Base-by-base conservation (phyloP, 2,329 filamentous ascomycete species). In the Pseudocercospora cruenta region DNA sequence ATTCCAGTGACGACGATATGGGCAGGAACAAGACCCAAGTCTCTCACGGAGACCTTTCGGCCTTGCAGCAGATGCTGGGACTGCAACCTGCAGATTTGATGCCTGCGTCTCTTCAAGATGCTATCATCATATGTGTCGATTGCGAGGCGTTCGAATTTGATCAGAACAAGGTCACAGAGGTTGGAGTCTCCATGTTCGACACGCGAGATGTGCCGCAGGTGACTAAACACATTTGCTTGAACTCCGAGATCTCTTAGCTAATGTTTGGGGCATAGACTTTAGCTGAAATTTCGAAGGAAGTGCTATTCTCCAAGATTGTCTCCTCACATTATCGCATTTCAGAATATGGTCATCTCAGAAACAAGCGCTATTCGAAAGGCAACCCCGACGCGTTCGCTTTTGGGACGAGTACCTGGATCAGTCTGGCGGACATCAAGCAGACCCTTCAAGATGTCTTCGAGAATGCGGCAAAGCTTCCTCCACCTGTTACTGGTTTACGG, bases 151-250 rank as follows among this genome's bases (percentile, higher is more conserved):
- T 90, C 65, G 95, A 99, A 77, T 79, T 81, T 22, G 83, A 86
- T 58, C 86, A 88, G 12, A 81, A 84, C 33, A 82, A 87, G 9
- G 85, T 98, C 65, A 96, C 94, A 0, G 95, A 99, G 78, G 84
- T 99, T 43, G 95, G 95, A 0, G 83, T 98, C 51, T 90, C 92
- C 1, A 88, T 90, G 2, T 82, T 98, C 0, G 93, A 98, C 76
- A 93, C 90, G 0, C 75, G 79, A 14, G 82, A 86, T 60, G 53
- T 67, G 24, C 16, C 53, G 6, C 26, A 58, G 16, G 69, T 69
- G 24, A 26, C 66, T 54, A 31, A 1, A 22, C 21, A n/a, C 19
- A 51, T 4, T 19, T 33, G 53, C 14, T 36, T 58, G 28, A 24
- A 24, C 19, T 21, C 47, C 8, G 16, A 19, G 9, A 4, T 36